Conservation (phyloP, 2,329 filamentous ascomycete species). For the Metarhizium robertsii region DNA sequence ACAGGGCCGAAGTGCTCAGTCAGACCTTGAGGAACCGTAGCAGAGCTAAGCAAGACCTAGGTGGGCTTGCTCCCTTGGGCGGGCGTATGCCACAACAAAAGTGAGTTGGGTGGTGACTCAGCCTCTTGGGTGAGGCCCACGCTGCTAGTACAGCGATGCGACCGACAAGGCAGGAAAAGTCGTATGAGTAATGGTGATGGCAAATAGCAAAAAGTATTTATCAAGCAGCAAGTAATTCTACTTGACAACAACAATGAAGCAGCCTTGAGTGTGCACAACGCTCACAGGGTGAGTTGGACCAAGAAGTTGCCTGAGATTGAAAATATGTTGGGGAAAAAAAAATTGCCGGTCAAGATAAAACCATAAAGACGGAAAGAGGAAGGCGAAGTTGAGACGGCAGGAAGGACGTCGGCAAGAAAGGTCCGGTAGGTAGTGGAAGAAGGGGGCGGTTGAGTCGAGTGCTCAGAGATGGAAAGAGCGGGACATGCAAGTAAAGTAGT, state of each 20-base stretch:
- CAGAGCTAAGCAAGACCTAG: neutral
- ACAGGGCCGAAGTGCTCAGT: neutral
- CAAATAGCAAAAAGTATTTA: too few species aligned
- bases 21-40: too few species aligned
- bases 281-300: neutral
- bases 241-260: neutral
- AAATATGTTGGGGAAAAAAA: neutral
- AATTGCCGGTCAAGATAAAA: neutral
- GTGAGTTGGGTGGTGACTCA: neutral
- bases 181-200: neutral
- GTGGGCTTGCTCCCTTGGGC: neutral
- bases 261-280: neutral
- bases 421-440: neutral
- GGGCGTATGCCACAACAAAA: too few species aligned
- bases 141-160: neutral
- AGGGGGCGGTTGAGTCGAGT: constrained; percentile 1
- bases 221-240: too few species aligned
- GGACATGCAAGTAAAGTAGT: constrained; percentile 6
- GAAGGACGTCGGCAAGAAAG: neutral
- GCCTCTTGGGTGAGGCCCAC: neutral
- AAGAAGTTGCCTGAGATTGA: neutral
- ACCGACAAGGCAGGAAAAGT: neutral
- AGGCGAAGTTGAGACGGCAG: neutral
- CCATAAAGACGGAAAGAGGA: neutral
- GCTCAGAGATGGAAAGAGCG: constrained; percentile 4